Base-by-base conservation (phyloP, 106 monocot species). In the Posidonia australis region DNA sequence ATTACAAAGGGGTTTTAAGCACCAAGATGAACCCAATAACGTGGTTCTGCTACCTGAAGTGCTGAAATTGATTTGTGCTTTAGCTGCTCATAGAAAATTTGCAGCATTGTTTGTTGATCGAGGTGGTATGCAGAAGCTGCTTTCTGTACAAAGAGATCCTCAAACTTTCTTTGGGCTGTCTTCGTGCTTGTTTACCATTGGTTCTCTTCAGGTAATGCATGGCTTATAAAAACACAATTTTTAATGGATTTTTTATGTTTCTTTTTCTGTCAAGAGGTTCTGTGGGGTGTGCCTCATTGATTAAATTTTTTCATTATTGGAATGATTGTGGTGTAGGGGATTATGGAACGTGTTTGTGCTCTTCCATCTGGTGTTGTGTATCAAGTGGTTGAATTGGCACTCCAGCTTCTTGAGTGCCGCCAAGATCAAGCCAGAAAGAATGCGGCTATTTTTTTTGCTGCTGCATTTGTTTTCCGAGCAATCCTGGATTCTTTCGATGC, bases 271-370 rank as follows among this genome's bases (percentile, higher is more conserved):
- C 24, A 54, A 25, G 16, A 25, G 23, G 13, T 28, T 4, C 26
- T 10, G 10, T 53, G 1, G 19, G 0, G 53, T 21, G 21, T 24
- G 19, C 6, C 9, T 57, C 13, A 25, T 57, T 57, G 14, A 57
- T 57, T 28, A 29, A 14, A 54, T 23, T 54, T n/a, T 23, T 54
- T 54, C 57, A 17, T 26, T 57, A 12, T 29, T 57, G 24, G 14
- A 57, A 13, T 57, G 12, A 26, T 30, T 57, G 23, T 28, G 26
- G 16, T 81, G 60, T 76, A 96, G 90, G 86, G 80, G 29, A 82
- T 84, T 53, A 96, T 96, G 96, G 96, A 96, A 70, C 84, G 96
- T 30, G 90, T 96, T 32, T 96, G 90, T 69, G 87, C 96, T 22
- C 80, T 96, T 62, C 71, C 90, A 18, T 72, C 84, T 62, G 82